These are phyloP conservation scores for Yamadazyma friedrichii DNA, from an alignment of 1,139 yeast species.

Conservation along the genomic window DNA sequence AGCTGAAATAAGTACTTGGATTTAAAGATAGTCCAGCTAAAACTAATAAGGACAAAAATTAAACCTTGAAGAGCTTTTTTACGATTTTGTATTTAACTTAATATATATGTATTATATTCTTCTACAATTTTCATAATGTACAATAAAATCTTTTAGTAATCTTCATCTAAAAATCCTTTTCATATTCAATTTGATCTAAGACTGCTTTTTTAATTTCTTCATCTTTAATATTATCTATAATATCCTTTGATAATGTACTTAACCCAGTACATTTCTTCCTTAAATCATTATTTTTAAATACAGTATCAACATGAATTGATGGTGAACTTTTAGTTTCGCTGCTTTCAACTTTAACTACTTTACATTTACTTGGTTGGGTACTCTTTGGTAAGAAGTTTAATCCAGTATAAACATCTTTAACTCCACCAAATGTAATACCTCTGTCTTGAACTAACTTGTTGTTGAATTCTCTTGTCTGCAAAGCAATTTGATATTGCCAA, in stretches of 20 bases:
- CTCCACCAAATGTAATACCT: slow-evolving; percentile 55
- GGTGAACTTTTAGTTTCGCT: slow-evolving; percentile 9
- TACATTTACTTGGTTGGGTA: slow-evolving; percentile 65
- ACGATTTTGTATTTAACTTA: neutral
- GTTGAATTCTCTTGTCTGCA: slow-evolving; percentile 71
- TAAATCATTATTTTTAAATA: slow-evolving; percentile 44
- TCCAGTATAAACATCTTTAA: slow-evolving; percentile 83
- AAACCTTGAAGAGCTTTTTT: neutral
- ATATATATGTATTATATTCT: slow-evolving; percentile 2
- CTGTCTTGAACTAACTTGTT: slow-evolving; percentile 60
- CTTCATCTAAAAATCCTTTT: slow-evolving; percentile 22
- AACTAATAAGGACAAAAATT: neutral
- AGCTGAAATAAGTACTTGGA: too few relatives aligned
- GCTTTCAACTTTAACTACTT: slow-evolving; percentile 18
- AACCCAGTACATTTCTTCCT: slow-evolving; percentile 62
- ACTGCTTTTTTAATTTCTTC: slow-evolving; percentile 63
- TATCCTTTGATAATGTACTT: slow-evolving; percentile 50
- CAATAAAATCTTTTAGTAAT: neutral
- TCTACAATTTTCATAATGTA: slow-evolving; percentile 2
- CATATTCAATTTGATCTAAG: slow-evolving; percentile 60
- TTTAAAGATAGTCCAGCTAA: too few relatives aligned
- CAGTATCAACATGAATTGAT: slow-evolving; percentile 48
- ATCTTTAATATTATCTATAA: slow-evolving; percentile 55
- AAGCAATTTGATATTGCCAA: slow-evolving; percentile 87
- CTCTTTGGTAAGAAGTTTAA: slow-evolving; percentile 66